Base-by-base conservation (phyloP, 129 eudicot genomes). In the Chrysanthemum makinoi region DNA sequence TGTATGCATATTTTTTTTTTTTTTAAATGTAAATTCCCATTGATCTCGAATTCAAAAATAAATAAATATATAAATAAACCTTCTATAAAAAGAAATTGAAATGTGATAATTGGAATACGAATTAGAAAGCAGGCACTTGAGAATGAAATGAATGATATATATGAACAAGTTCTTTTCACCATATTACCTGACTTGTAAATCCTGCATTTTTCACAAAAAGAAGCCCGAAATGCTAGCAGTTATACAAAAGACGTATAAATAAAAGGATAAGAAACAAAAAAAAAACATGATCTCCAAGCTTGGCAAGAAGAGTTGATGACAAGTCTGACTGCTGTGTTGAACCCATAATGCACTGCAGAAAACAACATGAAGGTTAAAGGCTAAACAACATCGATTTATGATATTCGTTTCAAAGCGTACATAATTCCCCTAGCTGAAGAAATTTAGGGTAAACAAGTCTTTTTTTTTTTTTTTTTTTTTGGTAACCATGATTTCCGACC, bases 111-210 rank as follows among this genome's bases (percentile, higher is more conserved):
- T 63, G 53, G 22, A 33, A 48, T 2, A 46, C 15, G 47, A 61
- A 61, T 49, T 12, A 69, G 47, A 69, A 69, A 69, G 33, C 19
- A 59, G 0, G 61, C 48, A 18, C 62, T 68, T 20, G 30, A 68
- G 51, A 4, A 56, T 33, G 33, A 50, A 57, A 68, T 5, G 70
- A 35, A 76, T 77, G 49, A 62, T 39, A 70, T 39, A 70, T 43
- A 77, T 63, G 77, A 63, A 71, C 81, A 63, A 71, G 43, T 77
- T 62, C 72, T 77, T 70, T 55, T 57, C 24, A 77, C 66, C 70
- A 18, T 35, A 53, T 63, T 39, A 62, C 59, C 53, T 69, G 75
- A 77, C 65, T 51, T 51, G 57, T 70, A 77, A 69, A 69, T 50
- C 52, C 35, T 39, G 50, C 57, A 54, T 44, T 10, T 77, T 69